A percentile compares a stretch with the other conserved stretches of the same genome.
Conservation (phyloP, 1,139 yeast species). For the Candida dubliniensis region DNA sequence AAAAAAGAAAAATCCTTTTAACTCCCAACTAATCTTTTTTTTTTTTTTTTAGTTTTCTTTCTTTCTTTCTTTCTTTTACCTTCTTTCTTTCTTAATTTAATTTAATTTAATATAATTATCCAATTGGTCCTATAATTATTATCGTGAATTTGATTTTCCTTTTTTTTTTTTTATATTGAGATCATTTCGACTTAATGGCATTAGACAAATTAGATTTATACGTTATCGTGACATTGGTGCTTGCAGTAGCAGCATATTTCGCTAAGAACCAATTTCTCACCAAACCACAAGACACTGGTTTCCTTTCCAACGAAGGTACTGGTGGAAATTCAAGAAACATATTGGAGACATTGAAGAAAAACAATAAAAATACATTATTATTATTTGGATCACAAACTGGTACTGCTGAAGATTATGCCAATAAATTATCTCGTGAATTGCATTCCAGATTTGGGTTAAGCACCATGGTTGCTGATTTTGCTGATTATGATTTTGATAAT, state of each 20-base stretch:
- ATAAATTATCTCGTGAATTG: slow-evolving; percentile 86
- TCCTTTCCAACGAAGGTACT: slow-evolving; percentile 31
- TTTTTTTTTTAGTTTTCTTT: slow-evolving; percentile 2
- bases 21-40: no score
- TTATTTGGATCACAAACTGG: slow-evolving; percentile 97
- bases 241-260: slow-evolving; percentile 65
- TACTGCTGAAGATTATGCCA: slow-evolving; percentile 97
- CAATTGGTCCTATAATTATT: no score
- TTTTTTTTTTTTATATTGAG: not conserved
- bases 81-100: not conserved
- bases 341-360: slow-evolving; percentile 57
- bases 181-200: slow-evolving; percentile 28
- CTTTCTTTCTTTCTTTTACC: not conserved
- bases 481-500: slow-evolving; percentile 78
- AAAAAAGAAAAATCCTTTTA: no score
- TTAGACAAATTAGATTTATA: slow-evolving; percentile 71
- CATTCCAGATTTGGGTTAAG: slow-evolving; percentile 77
- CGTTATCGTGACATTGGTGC: slow-evolving; percentile 63
- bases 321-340: slow-evolving; percentile 57
- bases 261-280: slow-evolving; percentile 50
- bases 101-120: no score
- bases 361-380: slow-evolving; percentile 75
- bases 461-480: slow-evolving; percentile 85
- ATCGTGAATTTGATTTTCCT: not conserved
- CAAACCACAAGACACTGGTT: slow-evolving; percentile 32